These are phyloP conservation scores for Podospora conica DNA, from an alignment of 495 filamentous ascomycete species.

Conservation along the genomic window DNA sequence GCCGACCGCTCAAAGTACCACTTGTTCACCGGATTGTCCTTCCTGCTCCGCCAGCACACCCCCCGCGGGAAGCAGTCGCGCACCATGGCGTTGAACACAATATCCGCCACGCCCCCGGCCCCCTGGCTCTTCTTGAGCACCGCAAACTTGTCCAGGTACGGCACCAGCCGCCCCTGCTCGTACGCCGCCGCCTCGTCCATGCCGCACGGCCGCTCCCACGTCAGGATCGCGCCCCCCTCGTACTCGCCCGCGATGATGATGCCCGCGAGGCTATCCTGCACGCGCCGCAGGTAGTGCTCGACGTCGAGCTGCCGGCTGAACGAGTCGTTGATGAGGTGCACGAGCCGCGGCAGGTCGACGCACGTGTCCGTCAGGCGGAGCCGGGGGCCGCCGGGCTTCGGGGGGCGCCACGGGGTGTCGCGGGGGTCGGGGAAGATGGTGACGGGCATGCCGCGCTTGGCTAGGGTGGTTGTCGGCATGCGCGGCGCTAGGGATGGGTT, in stretches of 20 bases:
- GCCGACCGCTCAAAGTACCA: constrained; percentile 91
- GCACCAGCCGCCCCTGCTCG: constrained; percentile 58
- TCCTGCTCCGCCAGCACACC: constrained; percentile 75
- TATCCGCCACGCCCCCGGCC: constrained; percentile 85
- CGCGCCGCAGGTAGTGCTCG: constrained; percentile 69
- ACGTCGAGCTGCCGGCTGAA: constrained; percentile 83
- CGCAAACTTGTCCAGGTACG: constrained; percentile 97
- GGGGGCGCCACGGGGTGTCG: constrained; percentile 57
- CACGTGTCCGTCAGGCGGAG: constrained; percentile 66
- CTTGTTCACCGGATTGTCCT: constrained; percentile 81
- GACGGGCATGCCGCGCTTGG: constrained; percentile 86
- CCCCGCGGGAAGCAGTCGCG: constrained; percentile 75
- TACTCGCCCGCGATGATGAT: constrained; percentile 94
- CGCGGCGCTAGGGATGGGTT: constrained; percentile 5
- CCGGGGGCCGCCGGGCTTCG: constrained; percentile 43
- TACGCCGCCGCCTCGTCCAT: constrained; percentile 48
- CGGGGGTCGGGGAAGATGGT: constrained; percentile 71
- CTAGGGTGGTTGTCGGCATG: constrained; percentile 63
- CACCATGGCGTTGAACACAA: constrained; percentile 95
- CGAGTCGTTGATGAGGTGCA: constrained; percentile 88
- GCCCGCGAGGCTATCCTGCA: constrained; percentile 73
- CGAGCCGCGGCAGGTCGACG: constrained; percentile 75
- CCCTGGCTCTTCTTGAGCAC: constrained; percentile 85
- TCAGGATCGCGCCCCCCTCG: constrained; percentile 89
- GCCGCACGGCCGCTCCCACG: constrained; percentile 78